Percentiles rank a stretch among this genome's conserved stretches.
Evolutionary conservation across 306 rosid genomes (phyloP).

Genomic region (Lithocarpus polystachyus): DNA sequence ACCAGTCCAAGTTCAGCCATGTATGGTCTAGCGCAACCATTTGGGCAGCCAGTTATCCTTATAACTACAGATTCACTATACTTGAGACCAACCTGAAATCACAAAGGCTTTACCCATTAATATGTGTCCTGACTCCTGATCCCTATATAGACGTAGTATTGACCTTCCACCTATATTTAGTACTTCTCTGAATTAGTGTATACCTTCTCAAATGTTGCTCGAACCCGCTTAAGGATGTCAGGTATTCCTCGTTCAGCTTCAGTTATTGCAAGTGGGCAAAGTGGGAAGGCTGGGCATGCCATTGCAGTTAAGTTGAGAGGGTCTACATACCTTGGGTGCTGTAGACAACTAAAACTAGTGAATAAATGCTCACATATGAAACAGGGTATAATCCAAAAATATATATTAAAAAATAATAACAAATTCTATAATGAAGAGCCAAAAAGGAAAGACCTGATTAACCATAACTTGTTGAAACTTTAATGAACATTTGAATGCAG

Average conservation of each 20-base stretch:
- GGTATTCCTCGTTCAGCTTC: conserved; percentile 99
- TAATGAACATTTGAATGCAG: too few relatives aligned
- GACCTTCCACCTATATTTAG: neutral
- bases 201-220: conserved; percentile 93
- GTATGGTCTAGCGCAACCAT: conserved; percentile 96
- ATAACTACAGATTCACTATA: conserved; percentile 84
- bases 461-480: too few relatives aligned
- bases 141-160: neutral
- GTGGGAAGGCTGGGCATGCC: conserved; percentile 99
- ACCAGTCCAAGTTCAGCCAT: conserved; percentile 99
- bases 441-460: too few relatives aligned
- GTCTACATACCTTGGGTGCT: conserved; percentile 87
- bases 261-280: conserved; percentile 92
- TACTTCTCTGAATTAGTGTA: neutral
- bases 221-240: conserved; percentile 82
- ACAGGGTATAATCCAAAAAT: too few relatives aligned
- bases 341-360: conserved; percentile 29
- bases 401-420: too few relatives aligned
- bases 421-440: too few relatives aligned
- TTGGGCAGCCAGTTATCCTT: conserved; percentile 94
- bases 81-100: conserved; percentile 84
- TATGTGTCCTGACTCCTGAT: conserved; percentile 11
- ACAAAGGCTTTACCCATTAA: neutral
- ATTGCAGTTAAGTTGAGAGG: conserved; percentile 93
- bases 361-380: neutral